phyloP scores from a whole-genome alignment of 106 monocot genomes.

The Dendrobium officinale region DNA sequence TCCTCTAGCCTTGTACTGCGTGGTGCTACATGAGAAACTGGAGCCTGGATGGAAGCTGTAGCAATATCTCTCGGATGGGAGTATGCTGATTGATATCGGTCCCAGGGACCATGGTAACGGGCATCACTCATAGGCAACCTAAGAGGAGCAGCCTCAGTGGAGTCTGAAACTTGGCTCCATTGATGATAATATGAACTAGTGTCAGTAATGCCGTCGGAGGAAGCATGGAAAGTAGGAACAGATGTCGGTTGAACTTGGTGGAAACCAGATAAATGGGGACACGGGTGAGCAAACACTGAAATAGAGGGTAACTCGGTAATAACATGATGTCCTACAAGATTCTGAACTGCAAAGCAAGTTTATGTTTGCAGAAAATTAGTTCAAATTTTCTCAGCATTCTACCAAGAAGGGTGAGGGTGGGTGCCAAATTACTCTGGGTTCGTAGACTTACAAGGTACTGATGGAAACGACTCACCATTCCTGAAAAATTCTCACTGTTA shows the following conservation, averaged over 20 bases:
- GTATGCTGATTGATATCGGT: background rate
- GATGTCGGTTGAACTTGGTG: background rate
- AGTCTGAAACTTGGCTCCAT: background rate
- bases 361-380: background rate
- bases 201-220: background rate
- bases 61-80: background rate
- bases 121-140: background rate
- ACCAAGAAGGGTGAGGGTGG: background rate
- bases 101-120: background rate
- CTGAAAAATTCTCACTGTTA: background rate
- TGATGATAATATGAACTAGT: conserved; percentile 2
- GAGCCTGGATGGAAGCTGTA: background rate
- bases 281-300: background rate
- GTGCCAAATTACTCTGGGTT: background rate
- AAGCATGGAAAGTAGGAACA: background rate
- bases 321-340: background rate
- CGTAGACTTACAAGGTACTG: background rate
- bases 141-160: background rate
- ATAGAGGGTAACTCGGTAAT: background rate
- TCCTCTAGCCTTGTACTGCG: background rate
- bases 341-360: background rate
- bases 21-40: background rate
- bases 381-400: background rate
- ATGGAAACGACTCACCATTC: background rate
- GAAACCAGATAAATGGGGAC: background rate